Evolutionary conservation across 305 asterid genomes (phyloP), one percentile per base, ranked within the genome.

Genomic region (Salvia sclarea): DNA sequence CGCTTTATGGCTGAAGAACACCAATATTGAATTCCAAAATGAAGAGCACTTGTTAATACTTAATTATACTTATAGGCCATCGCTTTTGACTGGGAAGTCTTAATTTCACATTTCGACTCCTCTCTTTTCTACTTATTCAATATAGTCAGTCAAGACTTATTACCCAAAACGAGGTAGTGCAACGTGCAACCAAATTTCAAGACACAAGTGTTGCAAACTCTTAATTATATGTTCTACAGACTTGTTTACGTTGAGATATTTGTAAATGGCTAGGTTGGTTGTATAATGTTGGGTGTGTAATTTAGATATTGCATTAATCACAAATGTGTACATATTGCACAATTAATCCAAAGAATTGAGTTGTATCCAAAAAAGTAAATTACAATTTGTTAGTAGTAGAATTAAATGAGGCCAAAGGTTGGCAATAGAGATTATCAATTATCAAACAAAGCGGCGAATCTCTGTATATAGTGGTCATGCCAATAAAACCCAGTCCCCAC

Each of bases 371-470:
- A 17, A 4, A 43, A 12, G 14, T 41, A 41, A 41, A 40, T 2
- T 21, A 6, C 52, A 44, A 52, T 33, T 61, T 21, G 52, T 31
- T 17, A 6, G 28, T 6, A 11, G 11, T 16, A n/a, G n/a, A n/a
- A 30, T 8, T 13, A 21, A 7, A 13, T 11, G 16, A 33, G 30
- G 58, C 61, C 54, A 4, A 43, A 54, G 10, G 67, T 75, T 66
- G 74, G 69, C 74, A 33, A 47, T 24, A 8, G 55, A 5, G 37
- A 58, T 7, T 24, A 43, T 17, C 31, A 16, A 45, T 30, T 63
- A 64, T 67, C 74, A 74, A 66, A 70, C 69, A 78, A 66, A 66
- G 28, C 55, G 54, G 69, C 66, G 78, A 72, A 75, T 63, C 54
- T 35, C 55, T 17, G 2, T 13, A 37, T 38, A 13, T 38, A 61